A percentile compares a stretch with the other conserved stretches of the same genome.
phyloP scores from a whole-genome alignment of 2,329 filamentous ascomycete species.

The Ceratocystis cacaofunesta region DNA sequence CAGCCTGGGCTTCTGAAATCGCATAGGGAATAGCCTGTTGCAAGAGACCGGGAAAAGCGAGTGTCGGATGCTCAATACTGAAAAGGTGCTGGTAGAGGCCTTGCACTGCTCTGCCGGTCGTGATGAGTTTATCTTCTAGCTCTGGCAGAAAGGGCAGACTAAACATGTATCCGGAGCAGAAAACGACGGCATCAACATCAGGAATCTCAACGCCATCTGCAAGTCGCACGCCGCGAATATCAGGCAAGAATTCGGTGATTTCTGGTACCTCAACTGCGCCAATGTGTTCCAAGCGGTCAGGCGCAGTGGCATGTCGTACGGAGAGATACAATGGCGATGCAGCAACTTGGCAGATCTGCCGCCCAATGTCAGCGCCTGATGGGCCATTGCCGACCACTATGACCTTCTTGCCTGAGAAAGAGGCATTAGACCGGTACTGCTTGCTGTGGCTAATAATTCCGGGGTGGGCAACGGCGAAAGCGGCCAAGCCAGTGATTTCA shows the following conservation, averaged over 20 bases:
- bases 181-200: constrained; percentile 62
- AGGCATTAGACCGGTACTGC: constrained; percentile 52
- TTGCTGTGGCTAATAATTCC: constrained; percentile 59
- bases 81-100: constrained; percentile 70
- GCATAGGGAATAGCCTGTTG: constrained; percentile 84
- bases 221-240: constrained; percentile 49
- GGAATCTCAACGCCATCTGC: constrained; percentile 48
- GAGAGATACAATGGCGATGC: constrained; percentile 48
- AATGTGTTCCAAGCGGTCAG: constrained; percentile 31
- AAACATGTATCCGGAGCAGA: constrained; percentile 83
- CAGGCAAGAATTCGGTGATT: constrained; percentile 41
- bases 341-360: constrained; percentile 53
- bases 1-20: constrained; percentile 61
- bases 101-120: constrained; percentile 52
- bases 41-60: constrained; percentile 62
- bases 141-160: constrained; percentile 56
- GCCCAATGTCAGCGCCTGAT: constrained; percentile 69
- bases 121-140: constrained; percentile 40
- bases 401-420: constrained; percentile 56
- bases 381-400: constrained; percentile 73
- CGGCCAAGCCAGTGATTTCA: constrained; percentile 40
- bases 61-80: constrained; percentile 57
- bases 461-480: constrained; percentile 46
- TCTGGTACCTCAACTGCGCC: constrained; percentile 38
- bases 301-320: constrained; percentile 37